phyloP scores from a whole-genome alignment of 1,284 basidiomycete genomes.

The Mixia osmundae region DNA sequence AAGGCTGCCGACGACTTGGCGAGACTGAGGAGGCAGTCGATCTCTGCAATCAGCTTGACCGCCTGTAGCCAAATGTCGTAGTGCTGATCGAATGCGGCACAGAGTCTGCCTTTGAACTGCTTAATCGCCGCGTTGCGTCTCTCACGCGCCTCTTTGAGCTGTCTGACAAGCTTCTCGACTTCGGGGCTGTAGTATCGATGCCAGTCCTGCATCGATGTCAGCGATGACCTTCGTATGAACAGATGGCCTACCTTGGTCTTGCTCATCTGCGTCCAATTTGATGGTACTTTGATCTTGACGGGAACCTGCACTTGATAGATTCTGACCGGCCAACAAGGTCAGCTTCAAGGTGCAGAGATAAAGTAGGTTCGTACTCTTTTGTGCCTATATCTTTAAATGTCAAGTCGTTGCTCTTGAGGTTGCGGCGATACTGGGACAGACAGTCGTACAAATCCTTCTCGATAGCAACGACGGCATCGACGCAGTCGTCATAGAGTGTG shows the following conservation, averaged over 20 bases:
- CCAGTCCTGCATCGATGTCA: constrained; percentile 29
- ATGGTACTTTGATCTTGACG: constrained; percentile 39
- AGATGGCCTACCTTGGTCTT: constrained; percentile 37
- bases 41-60: constrained; percentile 42
- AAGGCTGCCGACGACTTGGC: constrained; percentile 72
- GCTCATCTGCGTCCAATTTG: constrained; percentile 59
- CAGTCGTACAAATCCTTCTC: constrained; percentile 45
- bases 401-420: constrained; percentile 29
- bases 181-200: constrained; percentile 53
- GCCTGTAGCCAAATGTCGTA: constrained; percentile 18
- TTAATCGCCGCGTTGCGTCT: constrained; percentile 53
- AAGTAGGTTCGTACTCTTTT: too few relatives aligned
- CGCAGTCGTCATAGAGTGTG: constrained; percentile 46
- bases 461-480: constrained; percentile 39
- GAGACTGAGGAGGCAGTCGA: constrained; percentile 83
- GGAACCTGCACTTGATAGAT: constrained; percentile 41
- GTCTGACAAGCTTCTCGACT: constrained; percentile 42
- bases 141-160: constrained; percentile 76
- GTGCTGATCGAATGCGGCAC: constrained; percentile 17
- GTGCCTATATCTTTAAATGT: constrained; percentile 15
- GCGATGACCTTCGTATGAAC: constrained; percentile 3
- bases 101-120: constrained; percentile 36
- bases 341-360: too few relatives aligned
- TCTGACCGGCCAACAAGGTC: too few relatives aligned
- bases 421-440: constrained; percentile 36